Evolutionary conservation across 2,329 filamentous ascomycete species (phyloP).

Genomic region (Trichoderma aggressivum): DNA sequence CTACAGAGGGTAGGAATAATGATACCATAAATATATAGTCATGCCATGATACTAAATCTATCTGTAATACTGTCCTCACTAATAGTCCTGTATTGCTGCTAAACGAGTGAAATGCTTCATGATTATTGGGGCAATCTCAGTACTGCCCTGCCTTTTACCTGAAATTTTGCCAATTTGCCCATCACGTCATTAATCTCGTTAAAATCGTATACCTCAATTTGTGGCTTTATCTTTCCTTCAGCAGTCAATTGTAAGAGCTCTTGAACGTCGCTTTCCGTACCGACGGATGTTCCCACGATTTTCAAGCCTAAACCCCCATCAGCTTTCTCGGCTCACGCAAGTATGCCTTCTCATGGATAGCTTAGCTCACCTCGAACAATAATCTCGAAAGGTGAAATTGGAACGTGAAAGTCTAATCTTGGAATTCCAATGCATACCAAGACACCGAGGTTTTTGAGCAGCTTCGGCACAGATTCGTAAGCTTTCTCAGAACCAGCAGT

Average conservation of each 20-base stretch:
- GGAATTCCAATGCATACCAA: conserved; percentile 8
- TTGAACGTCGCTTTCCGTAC: conserved; percentile 8
- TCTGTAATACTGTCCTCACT: neutral
- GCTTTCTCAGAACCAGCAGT: conserved; percentile 4
- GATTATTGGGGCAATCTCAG: neutral
- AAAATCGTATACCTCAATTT: neutral
- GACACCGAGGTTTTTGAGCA: neutral
- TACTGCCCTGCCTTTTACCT: neutral
- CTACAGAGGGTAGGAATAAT: neutral
- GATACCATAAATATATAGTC: neutral
- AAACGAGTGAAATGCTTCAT: neutral
- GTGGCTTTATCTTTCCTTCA: conserved; percentile 28
- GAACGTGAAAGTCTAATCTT: neutral
- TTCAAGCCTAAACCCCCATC: neutral
- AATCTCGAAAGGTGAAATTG: conserved; percentile 1
- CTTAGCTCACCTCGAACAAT: neutral
- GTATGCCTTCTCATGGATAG: neutral
- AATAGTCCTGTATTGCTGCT: neutral
- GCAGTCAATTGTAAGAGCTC: conserved; percentile 1
- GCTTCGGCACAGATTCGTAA: neutral
- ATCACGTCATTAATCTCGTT: neutral
- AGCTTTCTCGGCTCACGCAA: neutral
- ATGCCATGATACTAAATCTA: neutral
- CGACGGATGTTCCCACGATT: conserved; percentile 8
- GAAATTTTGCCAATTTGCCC: neutral